Evolutionary conservation across 2,329 filamentous ascomycete genomes (phyloP).

Genomic region (Xylariaceae sp.): DNA sequence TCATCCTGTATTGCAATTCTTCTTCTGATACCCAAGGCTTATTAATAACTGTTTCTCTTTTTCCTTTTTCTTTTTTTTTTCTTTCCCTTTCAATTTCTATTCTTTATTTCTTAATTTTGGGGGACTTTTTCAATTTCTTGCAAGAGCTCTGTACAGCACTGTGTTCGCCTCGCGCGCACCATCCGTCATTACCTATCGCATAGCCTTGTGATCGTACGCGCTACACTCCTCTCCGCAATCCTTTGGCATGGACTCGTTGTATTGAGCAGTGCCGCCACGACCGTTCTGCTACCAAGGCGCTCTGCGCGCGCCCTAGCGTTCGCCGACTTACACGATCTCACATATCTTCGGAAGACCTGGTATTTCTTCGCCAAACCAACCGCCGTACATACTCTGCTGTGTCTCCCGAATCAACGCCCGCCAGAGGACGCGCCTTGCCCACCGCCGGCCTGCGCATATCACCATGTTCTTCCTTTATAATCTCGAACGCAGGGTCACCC

Average conservation of each 20-base stretch:
- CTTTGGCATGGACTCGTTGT: conserved; percentile 16
- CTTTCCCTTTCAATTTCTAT: no score
- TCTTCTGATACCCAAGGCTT: background rate
- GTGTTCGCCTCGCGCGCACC: background rate
- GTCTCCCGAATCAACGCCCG: background rate
- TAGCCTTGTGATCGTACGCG: background rate
- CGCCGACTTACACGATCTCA: conserved; percentile 1
- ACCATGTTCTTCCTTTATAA: conserved; percentile 98
- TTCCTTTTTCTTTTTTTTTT: conserved; percentile 2
- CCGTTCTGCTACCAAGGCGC: conserved; percentile 19
- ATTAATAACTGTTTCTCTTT: no score
- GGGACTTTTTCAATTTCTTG: conserved; percentile 12
- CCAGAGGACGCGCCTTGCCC: background rate
- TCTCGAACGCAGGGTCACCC: conserved; percentile 89
- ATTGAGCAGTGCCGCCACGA: conserved; percentile 11
- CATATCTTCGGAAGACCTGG: background rate
- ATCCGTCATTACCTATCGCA: background rate
- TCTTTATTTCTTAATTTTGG: conserved; percentile 1
- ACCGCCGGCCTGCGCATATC: conserved; percentile 18
- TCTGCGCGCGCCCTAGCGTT: conserved; percentile 20
- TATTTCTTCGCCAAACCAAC: background rate
- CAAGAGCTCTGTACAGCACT: background rate
- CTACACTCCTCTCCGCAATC: background rate
- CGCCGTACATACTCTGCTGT: background rate
- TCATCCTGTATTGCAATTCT: background rate